Evolutionary conservation across 2,329 filamentous ascomycete genomes (phyloP), one percentile per base, ranked within the genome.

Genomic region (Verticillium dahliae): DNA sequence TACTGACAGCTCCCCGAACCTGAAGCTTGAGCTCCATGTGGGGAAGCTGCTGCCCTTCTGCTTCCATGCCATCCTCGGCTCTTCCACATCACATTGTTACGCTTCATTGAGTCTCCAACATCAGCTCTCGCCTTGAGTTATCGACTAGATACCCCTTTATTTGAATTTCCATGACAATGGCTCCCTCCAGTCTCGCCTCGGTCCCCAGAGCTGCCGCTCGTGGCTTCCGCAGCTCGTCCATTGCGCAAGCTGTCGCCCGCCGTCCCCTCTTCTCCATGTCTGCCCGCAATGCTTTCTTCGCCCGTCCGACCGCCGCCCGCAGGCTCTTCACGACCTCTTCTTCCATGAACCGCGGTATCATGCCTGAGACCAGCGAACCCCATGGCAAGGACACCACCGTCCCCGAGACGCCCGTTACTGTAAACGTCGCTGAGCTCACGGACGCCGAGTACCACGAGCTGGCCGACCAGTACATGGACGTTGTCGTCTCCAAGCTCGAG

Each of bases 371-470:
- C 6, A 75, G 80, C 50, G 75, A 86, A 62, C 85, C 86, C 10
- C 67, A 73, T 55, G 71, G 76, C 50, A 78, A 81, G 65, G 68
- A 81, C 63, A 72, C 76, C 57, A 71, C 78, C 61, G 68, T 70
- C 62, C 66, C 74, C 65, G 59, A 73, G 65, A 72, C 79, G 68
- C 58, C 76, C 74, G 27, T 79, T 82, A 62, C 68, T 73, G 66
- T 50, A 60, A 68, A 39, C 61, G 73, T 90, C 1, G 86, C 88
- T 1, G 81, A 90, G 57, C 80, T 97, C 64, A 84, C 85, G 1
- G 85, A 89, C 3, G 78, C 81, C 33, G 79, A 92, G 70, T 98
- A 96, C 73, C 88, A 96, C 71, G 82, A 90, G 61, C 80, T 90
- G 35, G 86, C 92, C 34, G 91, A 97, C 71, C 74, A 81, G 58